Evolutionary conservation across 345 rosid species (phyloP).

Genomic region (Pseudoturritis turrita): DNA sequence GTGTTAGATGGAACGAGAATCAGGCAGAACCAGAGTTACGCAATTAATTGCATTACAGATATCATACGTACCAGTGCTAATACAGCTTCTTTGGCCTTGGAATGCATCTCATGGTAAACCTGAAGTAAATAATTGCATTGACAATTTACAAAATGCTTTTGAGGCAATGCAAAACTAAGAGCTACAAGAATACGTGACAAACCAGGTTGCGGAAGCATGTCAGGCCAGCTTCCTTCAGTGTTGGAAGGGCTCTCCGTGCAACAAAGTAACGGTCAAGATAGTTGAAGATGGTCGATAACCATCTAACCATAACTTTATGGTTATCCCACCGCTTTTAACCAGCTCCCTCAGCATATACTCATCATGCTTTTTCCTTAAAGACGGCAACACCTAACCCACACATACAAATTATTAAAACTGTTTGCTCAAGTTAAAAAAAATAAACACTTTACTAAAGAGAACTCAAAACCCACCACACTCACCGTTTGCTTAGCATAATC

Average conservation of each 20-base stretch:
- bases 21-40: background rate
- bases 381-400: constrained; percentile 36
- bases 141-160: too few species aligned
- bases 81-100: constrained; percentile 50
- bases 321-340: constrained; percentile 60
- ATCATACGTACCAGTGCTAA: constrained; percentile 43
- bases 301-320: constrained; percentile 64
- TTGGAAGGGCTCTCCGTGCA: constrained; percentile 39
- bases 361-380: constrained; percentile 54
- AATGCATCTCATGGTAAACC: constrained; percentile 49
- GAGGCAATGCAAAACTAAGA: background rate
- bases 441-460: too few species aligned
- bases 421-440: background rate
- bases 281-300: constrained; percentile 60
- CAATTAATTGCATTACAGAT: background rate
- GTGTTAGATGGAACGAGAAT: background rate
- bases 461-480: background rate
- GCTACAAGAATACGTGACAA: background rate
- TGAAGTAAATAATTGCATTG: constrained; percentile 5
- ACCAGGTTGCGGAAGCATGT: constrained; percentile 47
- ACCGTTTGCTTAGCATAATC: constrained; percentile 49
- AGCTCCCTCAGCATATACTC: constrained; percentile 73
- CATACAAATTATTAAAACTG: background rate
- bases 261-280: constrained; percentile 71
- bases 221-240: constrained; percentile 57